phyloP scores from a whole-genome alignment of 176 grass and related monocot genomes.

The Rhynchospora breviuscula region DNA sequence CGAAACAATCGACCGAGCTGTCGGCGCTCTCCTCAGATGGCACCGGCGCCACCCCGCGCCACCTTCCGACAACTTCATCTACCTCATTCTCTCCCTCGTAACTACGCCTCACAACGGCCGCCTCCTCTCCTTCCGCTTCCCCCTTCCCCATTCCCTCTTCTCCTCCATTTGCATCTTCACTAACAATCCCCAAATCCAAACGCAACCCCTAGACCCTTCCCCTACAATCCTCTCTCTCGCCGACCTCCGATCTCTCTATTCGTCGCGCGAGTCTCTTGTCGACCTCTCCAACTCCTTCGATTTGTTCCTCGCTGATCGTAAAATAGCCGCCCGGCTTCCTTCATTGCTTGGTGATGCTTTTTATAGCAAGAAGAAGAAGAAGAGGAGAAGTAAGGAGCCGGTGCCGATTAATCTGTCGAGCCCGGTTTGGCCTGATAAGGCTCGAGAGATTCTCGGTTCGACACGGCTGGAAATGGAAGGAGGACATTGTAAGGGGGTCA shows the following conservation, averaged over 20 bases:
- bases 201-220: background rate
- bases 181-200: background rate
- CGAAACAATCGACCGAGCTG: background rate
- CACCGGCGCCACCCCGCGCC: background rate
- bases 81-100: constrained; percentile 21
- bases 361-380: constrained; percentile 18
- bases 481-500: constrained; percentile 13
- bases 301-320: constrained; percentile 22
- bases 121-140: background rate
- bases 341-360: constrained; percentile 11
- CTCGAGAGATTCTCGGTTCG: background rate
- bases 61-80: constrained; percentile 21
- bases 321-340: constrained; percentile 4
- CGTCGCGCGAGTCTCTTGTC: background rate
- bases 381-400: constrained; percentile 12
- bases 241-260: constrained; percentile 17
- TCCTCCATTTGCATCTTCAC: constrained; percentile 24
- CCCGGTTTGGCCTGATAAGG: background rate
- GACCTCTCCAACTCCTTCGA: background rate
- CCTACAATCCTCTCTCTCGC: constrained; percentile 12
- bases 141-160: constrained; percentile 9
- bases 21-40: constrained; percentile 7
- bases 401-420: constrained; percentile 11
- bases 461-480: constrained; percentile 1
- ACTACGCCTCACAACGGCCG: constrained; percentile 24